phyloP scores from a whole-genome alignment of 2,329 filamentous ascomycete species.

The Salinomyces thailandicus region DNA sequence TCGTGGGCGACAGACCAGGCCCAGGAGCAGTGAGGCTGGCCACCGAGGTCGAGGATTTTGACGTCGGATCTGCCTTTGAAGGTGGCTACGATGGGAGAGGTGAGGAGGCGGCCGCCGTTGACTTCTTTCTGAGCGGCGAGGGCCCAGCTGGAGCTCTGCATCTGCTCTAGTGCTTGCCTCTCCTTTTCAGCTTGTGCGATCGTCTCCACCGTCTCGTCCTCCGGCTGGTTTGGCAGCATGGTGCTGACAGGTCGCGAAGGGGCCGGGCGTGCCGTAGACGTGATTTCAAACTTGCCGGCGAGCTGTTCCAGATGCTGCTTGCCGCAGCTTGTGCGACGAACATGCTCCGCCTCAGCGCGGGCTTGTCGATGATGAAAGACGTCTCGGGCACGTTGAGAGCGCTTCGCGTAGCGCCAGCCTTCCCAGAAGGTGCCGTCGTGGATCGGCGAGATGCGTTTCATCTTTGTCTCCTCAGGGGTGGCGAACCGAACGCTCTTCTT shows the following conservation, averaged over 20 bases:
- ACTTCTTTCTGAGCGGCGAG: conserved; percentile 51
- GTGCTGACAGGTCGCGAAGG: conserved; percentile 36
- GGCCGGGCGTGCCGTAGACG: conserved; percentile 34
- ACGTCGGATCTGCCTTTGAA: conserved; percentile 35
- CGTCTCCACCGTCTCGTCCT: conserved; percentile 26
- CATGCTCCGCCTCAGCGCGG: conserved; percentile 80
- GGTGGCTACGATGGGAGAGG: conserved; percentile 39
- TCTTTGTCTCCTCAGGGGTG: conserved; percentile 1
- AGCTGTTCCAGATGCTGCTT: conserved; percentile 69
- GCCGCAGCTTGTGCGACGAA: conserved; percentile 63
- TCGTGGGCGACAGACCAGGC: conserved; percentile 85
- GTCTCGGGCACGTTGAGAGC: conserved; percentile 53
- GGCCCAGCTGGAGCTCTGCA: conserved; percentile 50
- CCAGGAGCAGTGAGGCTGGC: conserved; percentile 81
- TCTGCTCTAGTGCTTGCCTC: conserved; percentile 64
- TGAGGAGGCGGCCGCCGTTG: conserved; percentile 50
- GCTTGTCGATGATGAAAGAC: conserved; percentile 75
- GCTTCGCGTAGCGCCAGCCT: conserved; percentile 52
- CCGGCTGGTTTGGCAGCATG: conserved; percentile 28
- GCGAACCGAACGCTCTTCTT: conserved; percentile 74
- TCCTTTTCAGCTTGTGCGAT: conserved; percentile 54
- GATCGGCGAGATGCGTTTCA: conserved; percentile 25
- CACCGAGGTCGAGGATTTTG: conserved; percentile 75
- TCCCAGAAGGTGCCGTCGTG: conserved; percentile 61
- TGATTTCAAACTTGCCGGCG: conserved; percentile 73